Evolutionary conservation across 306 rosid species (phyloP).

Genomic region (Rosa chinensis): DNA sequence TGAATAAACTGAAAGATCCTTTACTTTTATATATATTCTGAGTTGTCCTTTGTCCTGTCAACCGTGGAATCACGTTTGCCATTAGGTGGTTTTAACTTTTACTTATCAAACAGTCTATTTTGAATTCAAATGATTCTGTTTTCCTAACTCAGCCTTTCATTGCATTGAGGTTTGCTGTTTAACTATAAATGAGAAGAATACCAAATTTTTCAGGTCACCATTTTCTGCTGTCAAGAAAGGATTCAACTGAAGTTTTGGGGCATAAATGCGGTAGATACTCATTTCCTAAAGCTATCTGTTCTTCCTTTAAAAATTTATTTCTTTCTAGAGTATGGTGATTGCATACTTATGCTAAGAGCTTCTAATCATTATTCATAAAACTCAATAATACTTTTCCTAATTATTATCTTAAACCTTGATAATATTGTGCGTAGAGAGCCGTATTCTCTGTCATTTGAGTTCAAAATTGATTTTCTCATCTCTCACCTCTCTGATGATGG

Average conservation of each 20-base stretch:
- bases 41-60: neutral
- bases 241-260: neutral
- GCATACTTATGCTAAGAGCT: neutral
- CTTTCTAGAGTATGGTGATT: neutral
- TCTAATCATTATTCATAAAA: neutral
- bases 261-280: neutral
- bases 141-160: neutral
- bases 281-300: neutral
- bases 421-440: neutral
- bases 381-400: too few species aligned
- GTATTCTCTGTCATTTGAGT: too few species aligned
- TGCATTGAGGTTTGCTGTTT: neutral
- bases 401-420: too few species aligned
- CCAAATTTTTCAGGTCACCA: conserved; percentile 1
- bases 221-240: neutral
- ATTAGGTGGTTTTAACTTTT: neutral
- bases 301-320: neutral
- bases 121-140: neutral
- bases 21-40: neutral
- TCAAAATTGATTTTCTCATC: too few species aligned
- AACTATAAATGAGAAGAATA: neutral
- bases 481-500: too few species aligned
- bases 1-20: neutral
- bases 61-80: neutral
- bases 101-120: neutral